phyloP scores from a whole-genome alignment of 1,284 basidiomycete genomes.

The Moesziomyces parantarcticus region DNA sequence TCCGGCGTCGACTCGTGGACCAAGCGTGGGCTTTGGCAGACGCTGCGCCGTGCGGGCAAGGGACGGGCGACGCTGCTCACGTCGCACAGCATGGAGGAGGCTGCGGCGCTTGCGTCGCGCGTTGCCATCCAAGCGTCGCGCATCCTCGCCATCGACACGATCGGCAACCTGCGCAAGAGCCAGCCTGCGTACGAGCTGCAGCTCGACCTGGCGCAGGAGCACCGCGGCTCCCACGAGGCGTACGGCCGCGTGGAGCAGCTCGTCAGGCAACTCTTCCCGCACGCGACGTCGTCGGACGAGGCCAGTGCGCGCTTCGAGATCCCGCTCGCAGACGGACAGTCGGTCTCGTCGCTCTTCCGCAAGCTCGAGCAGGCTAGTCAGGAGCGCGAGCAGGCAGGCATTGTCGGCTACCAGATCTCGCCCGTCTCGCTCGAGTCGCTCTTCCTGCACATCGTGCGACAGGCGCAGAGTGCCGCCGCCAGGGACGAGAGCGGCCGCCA shows the following conservation, averaged over 20 bases:
- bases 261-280: constrained; percentile 75
- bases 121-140: constrained; percentile 14
- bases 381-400: constrained; percentile 16
- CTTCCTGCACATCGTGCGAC: constrained; percentile 78
- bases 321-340: constrained; percentile 75
- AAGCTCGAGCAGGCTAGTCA: constrained; percentile 13
- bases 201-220: constrained; percentile 73
- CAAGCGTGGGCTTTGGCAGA: constrained; percentile 84
- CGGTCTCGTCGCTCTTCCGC: constrained; percentile 73
- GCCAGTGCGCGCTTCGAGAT: constrained; percentile 82
- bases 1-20: constrained; percentile 84
- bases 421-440: constrained; percentile 75
- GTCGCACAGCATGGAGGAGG: constrained; percentile 84
- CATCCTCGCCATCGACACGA: constrained; percentile 75
- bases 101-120: constrained; percentile 76
- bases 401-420: constrained; percentile 28
- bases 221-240: constrained; percentile 9
- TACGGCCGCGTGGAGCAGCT: constrained; percentile 74
- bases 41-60: constrained; percentile 74
- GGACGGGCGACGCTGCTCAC: constrained; percentile 67
- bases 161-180: constrained; percentile 74
- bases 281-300: constrained; percentile 77
- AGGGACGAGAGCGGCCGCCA: constrained; percentile 17
- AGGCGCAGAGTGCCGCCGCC: constrained; percentile 51
- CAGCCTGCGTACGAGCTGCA: constrained; percentile 83